A percentile compares a stretch with the other conserved stretches of the same genome.
These are phyloP conservation scores for Geranomyces michiganensis DNA, from an alignment of 192 early-diverging fungal genomes.

Conservation along the genomic window DNA sequence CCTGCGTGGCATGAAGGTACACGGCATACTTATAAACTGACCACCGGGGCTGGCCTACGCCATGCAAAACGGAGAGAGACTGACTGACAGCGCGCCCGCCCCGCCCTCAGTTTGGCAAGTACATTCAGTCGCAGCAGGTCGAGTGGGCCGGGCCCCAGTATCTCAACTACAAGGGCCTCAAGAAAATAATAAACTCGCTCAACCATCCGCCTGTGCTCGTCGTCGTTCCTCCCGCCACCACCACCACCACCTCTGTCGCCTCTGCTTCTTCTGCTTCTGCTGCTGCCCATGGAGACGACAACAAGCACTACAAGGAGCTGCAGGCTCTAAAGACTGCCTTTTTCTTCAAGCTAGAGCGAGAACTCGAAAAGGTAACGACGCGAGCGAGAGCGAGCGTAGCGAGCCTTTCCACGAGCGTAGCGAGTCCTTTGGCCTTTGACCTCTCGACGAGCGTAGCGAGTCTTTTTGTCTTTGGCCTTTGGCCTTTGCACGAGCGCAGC, in stretches of 20 bases:
- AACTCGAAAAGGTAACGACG: slow-evolving; percentile 82
- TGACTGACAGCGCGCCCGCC: too few relatives aligned
- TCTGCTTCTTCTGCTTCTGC: slow-evolving; percentile 34
- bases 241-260: slow-evolving; percentile 33
- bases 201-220: slow-evolving; percentile 31
- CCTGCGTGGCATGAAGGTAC: too few relatives aligned
- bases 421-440: too few relatives aligned
- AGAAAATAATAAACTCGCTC: slow-evolving; percentile 87
- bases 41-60: too few relatives aligned
- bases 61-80: too few relatives aligned
- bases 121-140: slow-evolving; percentile 88
- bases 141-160: slow-evolving; percentile 91
- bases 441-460: too few relatives aligned
- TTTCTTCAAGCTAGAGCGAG: slow-evolving; percentile 97
- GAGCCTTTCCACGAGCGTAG: slow-evolving; percentile 4
- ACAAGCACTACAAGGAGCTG: slow-evolving; percentile 41
- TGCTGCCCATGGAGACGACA: slow-evolving; percentile 3
- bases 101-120: slow-evolving; percentile 94
- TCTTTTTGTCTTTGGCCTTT: too few relatives aligned
- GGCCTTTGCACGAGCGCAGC: too few relatives aligned
- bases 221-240: too few relatives aligned
- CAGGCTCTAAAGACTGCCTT: slow-evolving; percentile 92
- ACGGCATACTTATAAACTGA: too few relatives aligned
- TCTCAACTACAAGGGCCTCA: slow-evolving; percentile 97
- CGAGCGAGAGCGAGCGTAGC: background rate